Evolutionary conservation across 202 grass and related monocot species (phyloP).

Genomic region (Cymbopogon flexuosus): DNA sequence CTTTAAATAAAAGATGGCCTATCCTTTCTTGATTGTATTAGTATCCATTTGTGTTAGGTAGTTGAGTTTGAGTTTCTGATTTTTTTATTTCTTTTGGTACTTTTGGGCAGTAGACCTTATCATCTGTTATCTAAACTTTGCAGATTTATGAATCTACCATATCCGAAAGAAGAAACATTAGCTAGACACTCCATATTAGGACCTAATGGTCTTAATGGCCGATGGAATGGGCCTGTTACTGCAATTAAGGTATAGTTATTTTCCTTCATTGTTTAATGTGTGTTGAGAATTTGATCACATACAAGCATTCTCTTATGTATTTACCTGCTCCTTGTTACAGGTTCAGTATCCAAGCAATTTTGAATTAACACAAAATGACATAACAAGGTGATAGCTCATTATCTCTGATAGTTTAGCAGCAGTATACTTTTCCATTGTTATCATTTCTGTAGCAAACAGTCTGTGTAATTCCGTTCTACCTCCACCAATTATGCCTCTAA

Average conservation of each 20-base stretch:
- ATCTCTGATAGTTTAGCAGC: background rate
- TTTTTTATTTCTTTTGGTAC: background rate
- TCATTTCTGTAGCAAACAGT: background rate
- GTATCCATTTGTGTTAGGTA: constrained; percentile 17
- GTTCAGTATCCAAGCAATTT: constrained; percentile 90
- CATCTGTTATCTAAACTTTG: constrained; percentile 31
- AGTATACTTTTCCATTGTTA: background rate
- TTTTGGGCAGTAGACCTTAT: constrained; percentile 15
- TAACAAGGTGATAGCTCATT: constrained; percentile 52
- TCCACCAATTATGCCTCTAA: background rate
- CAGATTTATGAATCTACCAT: constrained; percentile 64
- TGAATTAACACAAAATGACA: constrained; percentile 65
- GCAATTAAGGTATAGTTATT: constrained; percentile 69
- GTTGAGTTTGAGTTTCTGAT: background rate
- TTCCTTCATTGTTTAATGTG: constrained; percentile 18
- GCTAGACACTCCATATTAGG: constrained; percentile 99
- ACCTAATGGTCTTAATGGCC: constrained; percentile 74
- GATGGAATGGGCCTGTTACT: constrained; percentile 61
- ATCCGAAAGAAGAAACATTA: constrained; percentile 94
- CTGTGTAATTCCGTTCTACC: background rate
- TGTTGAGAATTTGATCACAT: constrained; percentile 13
- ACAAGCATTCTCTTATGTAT: constrained; percentile 17
- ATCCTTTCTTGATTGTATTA: background rate
- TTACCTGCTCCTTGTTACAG: constrained; percentile 53
- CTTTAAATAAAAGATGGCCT: background rate